Evolutionary conservation across 768 basidiomycete species (phyloP).

Genomic region (Crassisporium funariophilum): DNA sequence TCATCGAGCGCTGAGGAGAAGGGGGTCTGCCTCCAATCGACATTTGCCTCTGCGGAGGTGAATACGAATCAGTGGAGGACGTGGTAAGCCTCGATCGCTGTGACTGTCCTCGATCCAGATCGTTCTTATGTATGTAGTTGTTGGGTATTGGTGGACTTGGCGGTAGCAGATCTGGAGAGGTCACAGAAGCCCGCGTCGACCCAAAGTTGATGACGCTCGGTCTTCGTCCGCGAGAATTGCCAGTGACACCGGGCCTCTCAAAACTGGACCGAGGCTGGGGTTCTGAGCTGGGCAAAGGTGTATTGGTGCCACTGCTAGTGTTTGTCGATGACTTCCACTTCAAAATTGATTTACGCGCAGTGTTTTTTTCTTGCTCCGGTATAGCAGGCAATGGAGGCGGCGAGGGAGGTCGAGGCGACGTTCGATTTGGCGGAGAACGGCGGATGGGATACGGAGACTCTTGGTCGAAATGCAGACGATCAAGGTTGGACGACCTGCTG

Average conservation of each 20-base stretch:
- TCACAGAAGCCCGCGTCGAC: constrained; percentile 36
- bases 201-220: constrained; percentile 50
- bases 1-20: constrained; percentile 39
- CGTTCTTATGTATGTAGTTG: constrained; percentile 37
- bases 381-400: constrained; percentile 29
- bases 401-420: constrained; percentile 35
- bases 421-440: constrained; percentile 25
- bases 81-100: constrained; percentile 34
- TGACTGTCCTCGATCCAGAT: constrained; percentile 30
- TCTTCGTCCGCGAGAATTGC: constrained; percentile 38
- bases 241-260: constrained; percentile 36
- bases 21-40: constrained; percentile 26
- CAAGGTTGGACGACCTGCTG: constrained; percentile 33
- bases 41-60: constrained; percentile 26
- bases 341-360: constrained; percentile 69
- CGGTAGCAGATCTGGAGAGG: constrained; percentile 50
- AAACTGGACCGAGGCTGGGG: constrained; percentile 39
- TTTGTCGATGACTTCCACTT: constrained; percentile 53
- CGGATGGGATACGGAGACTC: constrained; percentile 68
- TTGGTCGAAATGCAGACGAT: constrained; percentile 69
- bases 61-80: constrained; percentile 36
- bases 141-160: constrained; percentile 66
- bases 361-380: constrained; percentile 47
- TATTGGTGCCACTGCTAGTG: constrained; percentile 17
- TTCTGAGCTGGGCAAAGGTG: constrained; percentile 27